These are phyloP conservation scores for Xylariaceae sp. DNA, from an alignment of 2,329 filamentous ascomycete species.

Conservation along the genomic window DNA sequence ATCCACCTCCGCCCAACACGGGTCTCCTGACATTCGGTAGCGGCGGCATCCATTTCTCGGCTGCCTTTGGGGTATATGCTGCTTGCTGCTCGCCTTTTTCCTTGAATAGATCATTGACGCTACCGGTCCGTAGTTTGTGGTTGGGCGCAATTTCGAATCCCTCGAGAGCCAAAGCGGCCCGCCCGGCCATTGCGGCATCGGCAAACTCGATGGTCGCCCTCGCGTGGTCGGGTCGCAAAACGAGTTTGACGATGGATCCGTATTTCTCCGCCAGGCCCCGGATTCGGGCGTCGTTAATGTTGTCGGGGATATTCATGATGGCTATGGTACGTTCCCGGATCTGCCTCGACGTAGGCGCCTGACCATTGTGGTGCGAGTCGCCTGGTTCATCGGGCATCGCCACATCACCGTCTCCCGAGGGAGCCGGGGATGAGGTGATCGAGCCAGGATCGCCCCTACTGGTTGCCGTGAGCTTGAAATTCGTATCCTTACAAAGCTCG, in stretches of 20 bases:
- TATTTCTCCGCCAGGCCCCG: conserved; percentile 73
- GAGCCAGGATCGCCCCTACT: conserved; percentile 45
- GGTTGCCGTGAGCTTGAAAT: conserved; percentile 62
- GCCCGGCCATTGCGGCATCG: conserved; percentile 74
- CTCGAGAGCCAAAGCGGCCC: conserved; percentile 67
- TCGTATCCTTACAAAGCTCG: conserved; percentile 62
- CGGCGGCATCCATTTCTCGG: conserved; percentile 51
- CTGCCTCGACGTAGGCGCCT: conserved; percentile 53
- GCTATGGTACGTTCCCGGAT: conserved; percentile 75
- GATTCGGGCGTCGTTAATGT: conserved; percentile 86
- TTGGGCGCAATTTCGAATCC: conserved; percentile 60
- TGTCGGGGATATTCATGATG: conserved; percentile 87
- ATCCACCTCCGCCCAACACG: no score
- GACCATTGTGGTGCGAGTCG: conserved; percentile 24
- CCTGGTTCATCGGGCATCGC: conserved; percentile 44
- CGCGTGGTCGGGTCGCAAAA: conserved; percentile 80
- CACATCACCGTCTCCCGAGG: conserved; percentile 48
- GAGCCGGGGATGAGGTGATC: conserved; percentile 46
- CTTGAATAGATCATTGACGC: conserved; percentile 60
- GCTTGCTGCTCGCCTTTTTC: conserved; percentile 52
- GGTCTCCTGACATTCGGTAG: conserved; percentile 52
- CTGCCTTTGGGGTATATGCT: conserved; percentile 44
- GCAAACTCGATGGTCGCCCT: conserved; percentile 87
- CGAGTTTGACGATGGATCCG: conserved; percentile 76
- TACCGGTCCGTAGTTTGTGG: conserved; percentile 61